phyloP scores from a whole-genome alignment of 2,329 filamentous ascomycete genomes.

The Didymella arachidicola region DNA sequence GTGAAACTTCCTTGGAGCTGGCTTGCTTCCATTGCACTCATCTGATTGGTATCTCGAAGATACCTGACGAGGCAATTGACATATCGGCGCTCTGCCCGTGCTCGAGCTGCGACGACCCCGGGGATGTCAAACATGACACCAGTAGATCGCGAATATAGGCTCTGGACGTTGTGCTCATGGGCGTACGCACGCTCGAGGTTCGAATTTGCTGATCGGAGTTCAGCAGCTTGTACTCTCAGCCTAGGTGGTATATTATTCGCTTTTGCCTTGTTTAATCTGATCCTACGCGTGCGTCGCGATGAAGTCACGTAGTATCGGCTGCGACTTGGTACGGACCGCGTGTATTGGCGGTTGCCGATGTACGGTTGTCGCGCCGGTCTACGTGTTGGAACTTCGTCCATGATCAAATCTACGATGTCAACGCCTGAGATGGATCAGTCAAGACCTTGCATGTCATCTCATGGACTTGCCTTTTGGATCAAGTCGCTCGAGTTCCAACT shows the following conservation, averaged over 20 bases:
- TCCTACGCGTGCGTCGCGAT: conserved; percentile 1
- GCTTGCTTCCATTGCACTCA: conserved; percentile 15
- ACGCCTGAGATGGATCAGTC: conserved; percentile 17
- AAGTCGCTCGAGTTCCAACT: conserved; percentile 30
- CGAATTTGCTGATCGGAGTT: conserved; percentile 18
- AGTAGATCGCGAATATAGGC: background rate
- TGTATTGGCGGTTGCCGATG: background rate
- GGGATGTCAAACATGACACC: background rate
- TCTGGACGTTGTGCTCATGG: conserved; percentile 16
- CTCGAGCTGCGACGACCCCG: conserved; percentile 8
- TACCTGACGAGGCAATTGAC: conserved; percentile 32
- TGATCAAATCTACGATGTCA: conserved; percentile 42
- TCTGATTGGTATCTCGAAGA: conserved; percentile 22
- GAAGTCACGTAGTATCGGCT: background rate
- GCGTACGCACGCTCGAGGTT: conserved; percentile 23
- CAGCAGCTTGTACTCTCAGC: conserved; percentile 11
- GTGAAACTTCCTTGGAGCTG: conserved; percentile 25
- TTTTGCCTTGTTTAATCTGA: background rate
- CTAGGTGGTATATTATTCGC: background rate
- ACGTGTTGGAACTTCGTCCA: conserved; percentile 25
- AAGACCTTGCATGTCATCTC: background rate
- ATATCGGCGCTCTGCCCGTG: conserved; percentile 26
- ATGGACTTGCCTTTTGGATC: conserved; percentile 24
- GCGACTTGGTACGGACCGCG: background rate
- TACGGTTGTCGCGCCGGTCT: background rate